Percentiles rank a stretch among this genome's conserved stretches.
Conservation (phyloP, 176 grass and related monocot genomes). For the sorghum (Sorghum bicolor) region Sorghum_bicolor_NCBIv3 NC_012871.2:60922501-60923000, state of each 20-base stretch:
- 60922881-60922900: conserved; percentile 11
- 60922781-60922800: conserved; percentile 59
- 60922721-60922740: conserved; percentile 59
- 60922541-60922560: neutral
- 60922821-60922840: conserved; percentile 63
- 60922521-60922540: neutral
- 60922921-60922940: neutral
- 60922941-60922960: neutral
- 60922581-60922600: neutral
- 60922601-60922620: neutral
- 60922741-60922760: conserved; percentile 81
- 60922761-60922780: conserved; percentile 66
- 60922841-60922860: conserved; percentile 54
- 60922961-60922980: neutral
- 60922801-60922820: conserved; percentile 71
- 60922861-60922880: conserved; percentile 26
- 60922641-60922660: neutral
- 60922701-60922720: neutral
- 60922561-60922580: neutral
- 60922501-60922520: neutral
- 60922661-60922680: neutral
- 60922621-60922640: neutral
- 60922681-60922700: neutral
- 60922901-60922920: conserved; percentile 23
- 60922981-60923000: neutral